Base-by-base conservation (phyloP, 768 basidiomycete genomes). In the Rhizopogon salebrosus region DNA sequence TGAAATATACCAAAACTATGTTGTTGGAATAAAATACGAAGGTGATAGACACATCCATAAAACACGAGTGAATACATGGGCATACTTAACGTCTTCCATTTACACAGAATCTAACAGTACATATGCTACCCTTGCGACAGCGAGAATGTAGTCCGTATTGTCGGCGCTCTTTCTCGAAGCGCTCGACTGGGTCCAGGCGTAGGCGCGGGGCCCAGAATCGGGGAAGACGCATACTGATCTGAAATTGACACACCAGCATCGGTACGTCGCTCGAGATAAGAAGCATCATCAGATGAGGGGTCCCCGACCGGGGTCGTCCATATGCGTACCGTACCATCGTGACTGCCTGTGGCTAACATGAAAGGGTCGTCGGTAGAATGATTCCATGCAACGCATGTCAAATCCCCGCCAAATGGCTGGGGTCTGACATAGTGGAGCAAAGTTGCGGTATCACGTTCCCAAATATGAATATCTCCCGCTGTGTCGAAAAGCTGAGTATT, bases 301-400 rank as follows among this genome's bases (percentile, higher is more conserved):
- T 68, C 66, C 36, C 54, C 53, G 31, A 60, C 40, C 16, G 71
- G 69, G 41, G 78, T 74, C 13, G 84, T 85, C 84, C 89, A 91
- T 42, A 91, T 79, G 26, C 84, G 76, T 40, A 92, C 79, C 1
- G 76, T 80, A 23, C 89, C 89, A 56, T 91, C 87, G 59, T 89
- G 85, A 53, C 80, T 82, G 35, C 89, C 89, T 1, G 87, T 86
- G 7, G 87, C 87, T 52, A 88, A 81, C 72, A 72, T 75, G 59
- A 70, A 67, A 3, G 68, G 70, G 1, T 70, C 76, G 0, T 77
- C 80, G 6, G 78, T 76, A 2, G 78, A 78, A 53, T 79, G 80
- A 62, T 89, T 92, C 88, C 89, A 92, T 13, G 87, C 86, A 37
- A 91, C 79, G 55, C 86, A 87, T 8, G 90, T 91, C 54, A 92